Base-by-base conservation (phyloP, 2,329 filamentous ascomycete species). In the Aureobasidium sp. region DNA sequence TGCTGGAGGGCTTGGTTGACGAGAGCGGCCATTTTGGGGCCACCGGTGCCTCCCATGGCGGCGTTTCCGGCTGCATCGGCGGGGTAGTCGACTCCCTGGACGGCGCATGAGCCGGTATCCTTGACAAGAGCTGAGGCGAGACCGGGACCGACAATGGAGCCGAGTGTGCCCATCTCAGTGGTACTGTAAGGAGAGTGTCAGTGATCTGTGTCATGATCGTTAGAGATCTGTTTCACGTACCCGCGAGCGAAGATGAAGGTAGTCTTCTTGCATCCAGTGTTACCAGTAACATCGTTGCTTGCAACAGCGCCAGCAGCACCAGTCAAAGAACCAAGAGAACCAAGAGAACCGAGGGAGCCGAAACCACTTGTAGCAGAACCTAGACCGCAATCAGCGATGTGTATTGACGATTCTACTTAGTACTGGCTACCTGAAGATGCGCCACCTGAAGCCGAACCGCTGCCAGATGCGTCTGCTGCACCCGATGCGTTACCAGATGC, bases 231-330 rank as follows among this genome's bases (percentile, higher is more conserved):
- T 15, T 29, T 21, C 10, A 57, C 53, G 11, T 57, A 57, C 42
- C 82, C 82, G n/a, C 82, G 78, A n/a, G 82, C 82, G 65, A 82
- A 84, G 65, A 85, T 77, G 53, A 84, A 70, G 3, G 81, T 83
- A 64, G 81, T 75, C 30, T 73, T 69, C 60, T 76, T 77, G 71
- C 78, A 80, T 53, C 59, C 63, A 42, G 59, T 63, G 61, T 63
- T 64, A 16, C 34, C 44, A 10, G 59, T 64, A 29, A 65, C 55
- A 50, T 67, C 65, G 50, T 63, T 65, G 41, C 54, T 60, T n/a
- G 62, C 27, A 37, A 49, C 39, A 54, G 45, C 59, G 49, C 59
- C n/a, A 55, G 62, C 52, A 47, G 59, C 54, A 36, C 58, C 61
- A 21, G 48, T 54, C 15, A 63, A 42, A 25, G 54, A 59, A 21